A percentile compares a stretch with the other conserved stretches of the same genome.
Conservation (phyloP, 192 early-diverging fungal species). For the Coemansia sp. region DNA sequence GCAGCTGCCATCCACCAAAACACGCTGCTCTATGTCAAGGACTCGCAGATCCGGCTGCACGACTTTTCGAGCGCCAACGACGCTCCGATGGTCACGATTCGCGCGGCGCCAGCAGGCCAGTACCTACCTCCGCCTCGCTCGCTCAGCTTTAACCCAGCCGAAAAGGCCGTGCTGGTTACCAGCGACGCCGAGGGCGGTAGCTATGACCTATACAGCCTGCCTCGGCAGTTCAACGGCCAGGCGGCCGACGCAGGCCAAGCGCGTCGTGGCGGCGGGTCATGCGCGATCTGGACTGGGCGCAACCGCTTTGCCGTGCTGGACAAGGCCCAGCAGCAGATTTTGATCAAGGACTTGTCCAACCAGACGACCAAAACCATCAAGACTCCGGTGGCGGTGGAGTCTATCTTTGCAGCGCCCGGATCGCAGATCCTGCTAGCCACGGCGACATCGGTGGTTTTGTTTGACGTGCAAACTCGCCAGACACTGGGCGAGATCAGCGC, state of each 20-base stretch:
- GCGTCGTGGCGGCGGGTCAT: slow-evolving; percentile 78
- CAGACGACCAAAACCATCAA: slow-evolving; percentile 90
- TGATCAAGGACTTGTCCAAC: slow-evolving; percentile 88
- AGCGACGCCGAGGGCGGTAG: slow-evolving; percentile 84
- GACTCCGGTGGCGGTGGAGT: slow-evolving; percentile 71
- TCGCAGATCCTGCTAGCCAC: slow-evolving; percentile 82
- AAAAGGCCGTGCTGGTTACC: slow-evolving; percentile 86
- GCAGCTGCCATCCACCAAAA: slow-evolving; percentile 86
- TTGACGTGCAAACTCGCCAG: slow-evolving; percentile 85
- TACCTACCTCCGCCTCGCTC: slow-evolving; percentile 77
- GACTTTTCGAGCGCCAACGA: slow-evolving; percentile 83
- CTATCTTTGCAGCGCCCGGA: slow-evolving; percentile 91
- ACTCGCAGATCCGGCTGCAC: slow-evolving; percentile 80
- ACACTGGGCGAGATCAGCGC: slow-evolving; percentile 78
- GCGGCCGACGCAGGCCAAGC: slow-evolving; percentile 56
- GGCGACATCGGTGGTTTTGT: slow-evolving; percentile 85
- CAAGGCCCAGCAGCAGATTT: slow-evolving; percentile 79
- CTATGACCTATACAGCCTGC: slow-evolving; percentile 89
- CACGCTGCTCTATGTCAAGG: slow-evolving; percentile 87
- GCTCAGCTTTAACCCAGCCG: slow-evolving; percentile 95
- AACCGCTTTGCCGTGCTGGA: slow-evolving; percentile 98
- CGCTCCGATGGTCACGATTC: slow-evolving; percentile 75
- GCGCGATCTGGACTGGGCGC: slow-evolving; percentile 93
- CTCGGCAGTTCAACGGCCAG: slow-evolving; percentile 62
- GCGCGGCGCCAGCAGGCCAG: slow-evolving; percentile 68